A percentile compares a stretch with the other conserved stretches of the same genome.
Conservation (phyloP, 129 eudicot genomes). For the Flaveria trinervia region DNA sequence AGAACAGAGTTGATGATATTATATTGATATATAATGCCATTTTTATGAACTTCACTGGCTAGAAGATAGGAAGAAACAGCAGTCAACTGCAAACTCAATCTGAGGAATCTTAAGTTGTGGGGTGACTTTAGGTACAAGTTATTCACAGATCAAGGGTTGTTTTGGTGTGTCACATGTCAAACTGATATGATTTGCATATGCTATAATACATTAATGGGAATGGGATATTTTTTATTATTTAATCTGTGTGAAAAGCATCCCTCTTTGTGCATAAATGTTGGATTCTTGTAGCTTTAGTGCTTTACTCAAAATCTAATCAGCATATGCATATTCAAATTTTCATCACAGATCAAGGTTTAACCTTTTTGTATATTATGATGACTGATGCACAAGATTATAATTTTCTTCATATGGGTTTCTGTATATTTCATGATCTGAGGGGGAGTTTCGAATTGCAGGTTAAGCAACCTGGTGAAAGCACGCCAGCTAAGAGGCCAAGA, state of each 20-base stretch:
- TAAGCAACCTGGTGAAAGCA: constrained; percentile 28
- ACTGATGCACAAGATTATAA: not conserved
- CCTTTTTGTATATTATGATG: constrained; percentile 11
- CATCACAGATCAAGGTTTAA: not conserved
- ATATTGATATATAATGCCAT: not conserved
- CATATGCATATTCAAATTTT: too few relatives aligned
- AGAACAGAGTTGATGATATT: too few relatives aligned
- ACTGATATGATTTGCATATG: constrained; percentile 31
- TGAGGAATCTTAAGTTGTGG: constrained; percentile 20
- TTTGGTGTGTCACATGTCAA: constrained; percentile 31
- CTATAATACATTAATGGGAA: constrained; percentile 13
- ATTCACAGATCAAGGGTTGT: constrained; percentile 10
- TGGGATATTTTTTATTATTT: not conserved
- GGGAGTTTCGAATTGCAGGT: constrained; percentile 31
- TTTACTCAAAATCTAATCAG: constrained; percentile 28
- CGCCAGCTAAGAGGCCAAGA: constrained; percentile 55
- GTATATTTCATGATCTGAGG: not conserved
- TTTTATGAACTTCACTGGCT: not conserved
- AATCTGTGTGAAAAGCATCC: constrained; percentile 23
- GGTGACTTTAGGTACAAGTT: constrained; percentile 25
- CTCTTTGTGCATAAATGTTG: constrained; percentile 33
- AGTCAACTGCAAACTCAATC: not conserved
- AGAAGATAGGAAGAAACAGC: not conserved
- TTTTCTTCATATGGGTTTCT: constrained; percentile 16
- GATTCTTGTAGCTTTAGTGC: constrained; percentile 35